Conservation (phyloP, 2,329 filamentous ascomycete species). For the Trichoderma aggressivum region DNA sequence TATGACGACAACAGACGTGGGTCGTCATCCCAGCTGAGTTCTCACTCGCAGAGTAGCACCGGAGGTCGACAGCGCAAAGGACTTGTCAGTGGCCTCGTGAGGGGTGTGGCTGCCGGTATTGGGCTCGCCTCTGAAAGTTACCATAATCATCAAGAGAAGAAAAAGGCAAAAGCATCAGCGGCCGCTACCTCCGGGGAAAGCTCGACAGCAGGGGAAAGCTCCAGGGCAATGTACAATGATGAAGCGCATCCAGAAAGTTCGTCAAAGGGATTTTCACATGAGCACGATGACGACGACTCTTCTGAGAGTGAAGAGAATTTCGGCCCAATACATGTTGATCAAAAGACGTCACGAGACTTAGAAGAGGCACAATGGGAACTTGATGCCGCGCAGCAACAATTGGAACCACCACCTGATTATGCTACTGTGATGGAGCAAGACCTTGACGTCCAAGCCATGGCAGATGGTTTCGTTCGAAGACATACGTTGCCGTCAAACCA, state of each 20-base stretch:
- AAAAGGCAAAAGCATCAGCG: not conserved
- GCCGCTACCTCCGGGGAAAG: not conserved
- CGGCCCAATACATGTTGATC: not conserved
- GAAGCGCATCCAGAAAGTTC: not conserved
- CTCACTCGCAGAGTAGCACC: not conserved
- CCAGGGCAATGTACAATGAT: not conserved
- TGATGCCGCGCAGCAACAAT: slow-evolving; percentile 17
- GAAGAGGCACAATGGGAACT: slow-evolving; percentile 21
- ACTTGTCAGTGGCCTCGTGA: not conserved
- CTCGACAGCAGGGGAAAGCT: not conserved
- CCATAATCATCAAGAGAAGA: slow-evolving; percentile 15
- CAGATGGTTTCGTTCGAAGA: slow-evolving; percentile 12
- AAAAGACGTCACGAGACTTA: slow-evolving; percentile 5
- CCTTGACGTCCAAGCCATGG: slow-evolving; percentile 6
- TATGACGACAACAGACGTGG: not conserved
- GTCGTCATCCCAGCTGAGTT: not conserved
- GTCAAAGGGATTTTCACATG: not conserved
- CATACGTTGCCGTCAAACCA: not conserved
- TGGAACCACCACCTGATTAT: slow-evolving; percentile 19
- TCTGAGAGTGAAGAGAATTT: not conserved
- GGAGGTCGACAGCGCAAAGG: slow-evolving; percentile 6
- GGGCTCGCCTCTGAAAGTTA: slow-evolving; percentile 17
- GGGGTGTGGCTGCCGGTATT: slow-evolving; percentile 12
- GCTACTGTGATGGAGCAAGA: slow-evolving; percentile 14
- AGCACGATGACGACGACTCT: not conserved